A percentile compares a stretch with the other conserved stretches of the same genome.
phyloP scores from a whole-genome alignment of 768 basidiomycete genomes.

The Xerocomellus intermedius region DNA sequence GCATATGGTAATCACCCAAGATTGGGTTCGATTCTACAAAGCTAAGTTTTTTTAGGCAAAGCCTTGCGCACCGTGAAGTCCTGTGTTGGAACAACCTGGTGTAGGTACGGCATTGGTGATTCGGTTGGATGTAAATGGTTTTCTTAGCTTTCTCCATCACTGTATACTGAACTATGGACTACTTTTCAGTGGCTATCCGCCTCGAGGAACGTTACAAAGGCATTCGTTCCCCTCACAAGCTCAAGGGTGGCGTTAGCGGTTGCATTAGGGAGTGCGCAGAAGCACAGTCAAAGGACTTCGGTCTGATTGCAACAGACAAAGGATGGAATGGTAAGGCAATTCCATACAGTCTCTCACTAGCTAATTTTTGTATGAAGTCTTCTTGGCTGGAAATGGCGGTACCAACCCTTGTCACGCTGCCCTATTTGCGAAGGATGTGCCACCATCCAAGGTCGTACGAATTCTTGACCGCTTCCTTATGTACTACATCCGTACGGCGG shows the following conservation, averaged over 20 bases:
- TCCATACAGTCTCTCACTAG: background rate
- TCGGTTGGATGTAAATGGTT: constrained; percentile 51
- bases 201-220: constrained; percentile 75
- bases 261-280: constrained; percentile 78
- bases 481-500: constrained; percentile 72
- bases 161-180: background rate
- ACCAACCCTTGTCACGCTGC: constrained; percentile 59
- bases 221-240: constrained; percentile 66
- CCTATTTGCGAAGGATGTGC: constrained; percentile 65
- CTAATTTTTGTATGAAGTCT: constrained; percentile 22
- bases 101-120: constrained; percentile 71
- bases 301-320: constrained; percentile 73
- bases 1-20: constrained; percentile 55
- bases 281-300: constrained; percentile 74
- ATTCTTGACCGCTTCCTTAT: constrained; percentile 66
- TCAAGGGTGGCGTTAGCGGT: constrained; percentile 76
- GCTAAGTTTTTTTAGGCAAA: constrained; percentile 27
- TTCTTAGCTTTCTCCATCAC: background rate
- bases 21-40: background rate
- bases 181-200: constrained; percentile 53
- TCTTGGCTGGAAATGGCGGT: constrained; percentile 72
- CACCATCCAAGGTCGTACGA: constrained; percentile 56
- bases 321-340: constrained; percentile 62
- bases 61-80: constrained; percentile 72
- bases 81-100: constrained; percentile 73